Evolutionary conservation across 2,329 filamentous ascomycete genomes (phyloP).

Genomic region (Ophiostoma himal-ulmi): DNA sequence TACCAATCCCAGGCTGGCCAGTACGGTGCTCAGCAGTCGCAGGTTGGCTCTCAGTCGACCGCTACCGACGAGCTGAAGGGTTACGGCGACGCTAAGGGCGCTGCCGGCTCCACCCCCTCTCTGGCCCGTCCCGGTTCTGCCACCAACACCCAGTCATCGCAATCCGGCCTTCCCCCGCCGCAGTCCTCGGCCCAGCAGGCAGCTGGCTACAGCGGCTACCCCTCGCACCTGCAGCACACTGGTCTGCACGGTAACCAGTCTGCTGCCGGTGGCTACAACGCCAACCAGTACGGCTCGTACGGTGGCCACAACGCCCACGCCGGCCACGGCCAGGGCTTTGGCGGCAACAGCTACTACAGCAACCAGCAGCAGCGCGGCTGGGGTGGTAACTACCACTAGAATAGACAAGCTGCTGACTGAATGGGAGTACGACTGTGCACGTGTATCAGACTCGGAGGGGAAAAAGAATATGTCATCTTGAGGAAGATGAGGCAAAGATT

Average conservation of each 20-base stretch:
- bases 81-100: conserved; percentile 51
- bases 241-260: conserved; percentile 49
- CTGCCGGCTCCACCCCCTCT: conserved; percentile 51
- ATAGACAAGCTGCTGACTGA: neutral
- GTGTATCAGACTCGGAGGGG: neutral
- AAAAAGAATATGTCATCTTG: neutral
- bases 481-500: neutral
- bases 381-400: conserved; percentile 51
- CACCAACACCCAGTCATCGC: conserved; percentile 47
- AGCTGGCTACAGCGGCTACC: conserved; percentile 51
- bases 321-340: conserved; percentile 46
- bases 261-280: conserved; percentile 45
- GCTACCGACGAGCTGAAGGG: conserved; percentile 53
- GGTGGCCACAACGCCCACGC: conserved; percentile 43
- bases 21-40: conserved; percentile 47
- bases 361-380: conserved; percentile 50
- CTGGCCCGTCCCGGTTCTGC: conserved; percentile 55
- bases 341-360: conserved; percentile 44
- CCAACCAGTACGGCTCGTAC: conserved; percentile 49
- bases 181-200: conserved; percentile 48
- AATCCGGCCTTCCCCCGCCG: conserved; percentile 50
- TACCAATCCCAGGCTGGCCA: conserved; percentile 53
- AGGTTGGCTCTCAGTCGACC: conserved; percentile 40
- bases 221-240: conserved; percentile 47
- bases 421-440: neutral